These are phyloP conservation scores for Lathyrus sativus DNA, from an alignment of 306 rosid genomes.

Conservation along the genomic window DNA sequence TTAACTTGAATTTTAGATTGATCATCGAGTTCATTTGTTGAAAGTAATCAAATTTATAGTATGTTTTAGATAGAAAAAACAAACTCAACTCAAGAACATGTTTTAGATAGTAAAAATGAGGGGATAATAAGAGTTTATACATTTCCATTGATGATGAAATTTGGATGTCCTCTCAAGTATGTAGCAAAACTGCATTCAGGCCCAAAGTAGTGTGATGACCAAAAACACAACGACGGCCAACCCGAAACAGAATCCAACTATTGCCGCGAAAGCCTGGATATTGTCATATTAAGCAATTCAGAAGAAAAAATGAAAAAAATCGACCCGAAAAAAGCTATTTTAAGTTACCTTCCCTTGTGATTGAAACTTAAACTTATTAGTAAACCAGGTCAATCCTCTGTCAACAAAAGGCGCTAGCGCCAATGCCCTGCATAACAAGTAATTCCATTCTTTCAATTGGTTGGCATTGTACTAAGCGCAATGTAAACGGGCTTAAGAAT, in stretches of 20 bases:
- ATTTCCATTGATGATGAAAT: no score
- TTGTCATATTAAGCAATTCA: constrained; percentile 18
- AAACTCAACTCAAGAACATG: no score
- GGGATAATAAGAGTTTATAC: no score
- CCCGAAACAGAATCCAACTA: constrained; percentile 71
- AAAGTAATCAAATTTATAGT: no score
- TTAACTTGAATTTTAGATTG: no score
- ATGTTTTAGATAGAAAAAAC: no score
- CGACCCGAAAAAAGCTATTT: background rate
- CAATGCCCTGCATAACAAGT: constrained; percentile 63
- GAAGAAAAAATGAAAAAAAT: background rate
- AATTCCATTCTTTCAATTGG: no score
- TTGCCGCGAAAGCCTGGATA: constrained; percentile 72
- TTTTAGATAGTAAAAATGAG: no score
- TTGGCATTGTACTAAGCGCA: background rate
- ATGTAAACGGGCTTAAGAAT: constrained; percentile 24
- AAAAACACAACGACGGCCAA: constrained; percentile 68
- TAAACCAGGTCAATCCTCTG: constrained; percentile 81
- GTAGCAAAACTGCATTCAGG: no score
- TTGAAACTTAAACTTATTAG: constrained; percentile 67
- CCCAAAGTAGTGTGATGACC: constrained; percentile 72
- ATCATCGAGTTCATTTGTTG: no score
- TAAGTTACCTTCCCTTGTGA: constrained; percentile 71
- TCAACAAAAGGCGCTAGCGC: constrained; percentile 84
- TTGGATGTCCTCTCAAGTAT: no score